These are phyloP conservation scores for Mycena vitilis DNA, from an alignment of 768 basidiomycete genomes.

Conservation along the genomic window DNA sequence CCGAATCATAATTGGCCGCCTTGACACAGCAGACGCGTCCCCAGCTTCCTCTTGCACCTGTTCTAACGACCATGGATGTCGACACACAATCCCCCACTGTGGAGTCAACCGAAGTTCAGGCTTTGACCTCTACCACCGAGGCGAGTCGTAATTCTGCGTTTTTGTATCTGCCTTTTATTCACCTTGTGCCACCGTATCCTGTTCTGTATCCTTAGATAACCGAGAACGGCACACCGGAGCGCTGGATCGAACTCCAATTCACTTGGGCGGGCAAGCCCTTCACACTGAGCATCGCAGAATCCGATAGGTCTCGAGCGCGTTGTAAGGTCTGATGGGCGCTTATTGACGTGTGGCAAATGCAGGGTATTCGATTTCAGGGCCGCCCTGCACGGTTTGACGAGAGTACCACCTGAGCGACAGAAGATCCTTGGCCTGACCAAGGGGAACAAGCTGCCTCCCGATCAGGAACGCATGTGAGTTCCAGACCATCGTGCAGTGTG, in stretches of 20 bases:
- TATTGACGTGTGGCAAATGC: constrained; percentile 23
- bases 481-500: constrained; percentile 37
- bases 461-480: constrained; percentile 73
- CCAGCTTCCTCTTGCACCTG: neutral
- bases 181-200: too few relatives aligned
- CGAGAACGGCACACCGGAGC: constrained; percentile 44
- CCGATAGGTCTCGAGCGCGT: constrained; percentile 69
- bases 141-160: neutral
- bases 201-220: constrained; percentile 18
- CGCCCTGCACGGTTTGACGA: constrained; percentile 73
- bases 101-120: constrained; percentile 16
- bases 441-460: constrained; percentile 78
- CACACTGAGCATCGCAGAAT: constrained; percentile 76
- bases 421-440: constrained; percentile 90
- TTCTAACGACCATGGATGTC: constrained; percentile 16
- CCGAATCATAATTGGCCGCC: neutral
- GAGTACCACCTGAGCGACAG: constrained; percentile 85
- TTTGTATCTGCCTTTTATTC: neutral
- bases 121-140: constrained; percentile 29
- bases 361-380: constrained; percentile 88
- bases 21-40: constrained; percentile 16
- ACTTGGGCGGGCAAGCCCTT: constrained; percentile 79
- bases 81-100: neutral
- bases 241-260: constrained; percentile 75
- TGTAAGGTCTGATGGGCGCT: constrained; percentile 6